Evolutionary conservation across 2,329 filamentous ascomycete genomes (phyloP).

Genomic region (Aureobasidium sp.): DNA sequence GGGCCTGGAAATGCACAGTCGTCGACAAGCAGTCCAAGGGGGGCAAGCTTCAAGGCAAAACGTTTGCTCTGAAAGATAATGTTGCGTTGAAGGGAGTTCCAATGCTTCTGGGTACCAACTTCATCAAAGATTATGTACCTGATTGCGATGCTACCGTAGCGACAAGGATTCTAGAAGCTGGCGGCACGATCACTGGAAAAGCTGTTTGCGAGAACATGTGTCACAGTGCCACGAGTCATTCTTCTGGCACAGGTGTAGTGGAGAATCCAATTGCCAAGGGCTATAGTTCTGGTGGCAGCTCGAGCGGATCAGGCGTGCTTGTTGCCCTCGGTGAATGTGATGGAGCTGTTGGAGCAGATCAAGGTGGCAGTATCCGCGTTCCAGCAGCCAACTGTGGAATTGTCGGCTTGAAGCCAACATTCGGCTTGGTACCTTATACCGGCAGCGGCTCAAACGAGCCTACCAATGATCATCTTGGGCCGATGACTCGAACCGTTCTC

Average conservation of each 20-base stretch:
- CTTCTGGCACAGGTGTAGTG: conserved; percentile 39
- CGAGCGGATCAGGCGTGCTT: conserved; percentile 28
- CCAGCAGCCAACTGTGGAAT: conserved; percentile 23
- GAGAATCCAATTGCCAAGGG: conserved; percentile 33
- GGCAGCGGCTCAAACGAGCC: conserved; percentile 36
- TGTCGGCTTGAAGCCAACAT: conserved; percentile 35
- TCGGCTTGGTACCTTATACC: conserved; percentile 40
- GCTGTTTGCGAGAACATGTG: conserved; percentile 44
- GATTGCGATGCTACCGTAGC: conserved; percentile 41
- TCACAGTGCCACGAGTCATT: conserved; percentile 37
- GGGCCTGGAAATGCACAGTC: conserved; percentile 38
- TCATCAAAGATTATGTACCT: conserved; percentile 29
- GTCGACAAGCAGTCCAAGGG: conserved; percentile 25
- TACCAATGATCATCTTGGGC: conserved; percentile 41
- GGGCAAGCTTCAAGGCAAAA: conserved; percentile 29
- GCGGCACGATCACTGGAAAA: conserved; percentile 38
- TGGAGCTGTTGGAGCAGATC: conserved; percentile 31
- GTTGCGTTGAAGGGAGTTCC: conserved; percentile 40
- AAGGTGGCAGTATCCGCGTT: conserved; percentile 23
- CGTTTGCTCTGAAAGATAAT: conserved; percentile 43
- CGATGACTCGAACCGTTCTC: conserved; percentile 35
- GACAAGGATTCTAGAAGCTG: conserved; percentile 36
- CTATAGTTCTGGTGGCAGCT: conserved; percentile 32
- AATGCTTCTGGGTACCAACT: conserved; percentile 37
- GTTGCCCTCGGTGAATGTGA: conserved; percentile 29